Evolutionary conservation across 2,329 filamentous ascomycete species (phyloP), one percentile per base, ranked within the genome.

Genomic region (Paecilomyces dactylethromorphus): DNA sequence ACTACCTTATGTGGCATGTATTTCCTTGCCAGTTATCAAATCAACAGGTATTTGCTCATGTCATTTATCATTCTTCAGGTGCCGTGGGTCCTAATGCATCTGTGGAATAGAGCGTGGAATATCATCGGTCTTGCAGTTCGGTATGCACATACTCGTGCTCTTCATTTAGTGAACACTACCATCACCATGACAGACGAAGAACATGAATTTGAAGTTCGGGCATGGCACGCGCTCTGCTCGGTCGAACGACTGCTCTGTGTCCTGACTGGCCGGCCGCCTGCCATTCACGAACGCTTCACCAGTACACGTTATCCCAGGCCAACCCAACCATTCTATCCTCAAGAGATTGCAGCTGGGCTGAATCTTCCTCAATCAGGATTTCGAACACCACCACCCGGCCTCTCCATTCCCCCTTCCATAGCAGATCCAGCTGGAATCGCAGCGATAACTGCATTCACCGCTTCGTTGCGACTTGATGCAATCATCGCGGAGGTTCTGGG

Each of bases 211-310:
- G 59, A 74, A 26, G 64, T 68, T 21, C 68, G 71, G 32, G 68
- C 74, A 21, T 78, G 76, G 75, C 76, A 75, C 71, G 70, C 69
- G n/a, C 58, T 76, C 21, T 74, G 70, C 57, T 67, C 67, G 3
- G 57, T 75, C 15, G 76, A 78, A 59, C 64, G 66, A 15, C 63
- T 72, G 2, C 61, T 77, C 3, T 69, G 69, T 15, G 61, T 69
- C 5, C 67, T 76, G 26, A 74, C 70, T n/a, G 76, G 76, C 6
- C 68, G 74, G 7, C 71, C 75, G 32, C 71, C 67, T 49, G 64
- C 69, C 3, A 68, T 69, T 21, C 59, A 66, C 7, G 67, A 71
- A 35, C 58, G 59, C 10, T 62, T 68, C 32, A 71, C 68, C 55
- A 72, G 70, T 12, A 64, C 70, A 3, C 68, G 69, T 10, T 56